These are phyloP conservation scores for Trametes gibbosa DNA, from an alignment of 768 basidiomycete genomes.

Conservation along the genomic window DNA sequence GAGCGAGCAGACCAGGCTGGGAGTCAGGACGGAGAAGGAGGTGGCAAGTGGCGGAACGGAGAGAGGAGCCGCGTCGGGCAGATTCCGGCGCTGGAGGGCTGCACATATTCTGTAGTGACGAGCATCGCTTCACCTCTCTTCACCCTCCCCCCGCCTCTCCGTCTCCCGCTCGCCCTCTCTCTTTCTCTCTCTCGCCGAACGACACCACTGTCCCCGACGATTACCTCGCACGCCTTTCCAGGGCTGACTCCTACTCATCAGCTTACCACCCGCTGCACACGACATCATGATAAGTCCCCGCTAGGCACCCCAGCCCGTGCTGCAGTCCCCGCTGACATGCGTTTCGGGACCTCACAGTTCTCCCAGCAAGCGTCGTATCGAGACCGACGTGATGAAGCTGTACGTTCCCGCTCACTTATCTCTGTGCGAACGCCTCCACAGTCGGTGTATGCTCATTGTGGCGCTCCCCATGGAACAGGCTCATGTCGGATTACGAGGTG, in stretches of 20 bases:
- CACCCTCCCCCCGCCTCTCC: conserved; percentile 8
- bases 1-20: neutral
- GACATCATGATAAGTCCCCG: conserved; percentile 57
- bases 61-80: neutral
- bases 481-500: conserved; percentile 99
- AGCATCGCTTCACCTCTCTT: conserved; percentile 3
- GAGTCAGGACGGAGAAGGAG: neutral
- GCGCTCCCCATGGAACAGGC: conserved; percentile 41
- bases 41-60: neutral
- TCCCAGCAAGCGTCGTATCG: conserved; percentile 88
- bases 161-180: neutral
- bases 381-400: conserved; percentile 99
- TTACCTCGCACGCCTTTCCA: neutral
- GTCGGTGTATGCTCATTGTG: neutral
- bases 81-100: conserved; percentile 1
- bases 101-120: neutral
- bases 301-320: neutral
- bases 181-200: neutral
- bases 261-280: neutral
- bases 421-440: too few relatives aligned
- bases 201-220: neutral
- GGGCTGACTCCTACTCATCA: neutral
- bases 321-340: conserved; percentile 28
- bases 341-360: conserved; percentile 52
- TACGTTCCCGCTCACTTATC: conserved; percentile 36